Conservation (phyloP, 139 green algal species). For the Spirogloea muscicola region DNA sequence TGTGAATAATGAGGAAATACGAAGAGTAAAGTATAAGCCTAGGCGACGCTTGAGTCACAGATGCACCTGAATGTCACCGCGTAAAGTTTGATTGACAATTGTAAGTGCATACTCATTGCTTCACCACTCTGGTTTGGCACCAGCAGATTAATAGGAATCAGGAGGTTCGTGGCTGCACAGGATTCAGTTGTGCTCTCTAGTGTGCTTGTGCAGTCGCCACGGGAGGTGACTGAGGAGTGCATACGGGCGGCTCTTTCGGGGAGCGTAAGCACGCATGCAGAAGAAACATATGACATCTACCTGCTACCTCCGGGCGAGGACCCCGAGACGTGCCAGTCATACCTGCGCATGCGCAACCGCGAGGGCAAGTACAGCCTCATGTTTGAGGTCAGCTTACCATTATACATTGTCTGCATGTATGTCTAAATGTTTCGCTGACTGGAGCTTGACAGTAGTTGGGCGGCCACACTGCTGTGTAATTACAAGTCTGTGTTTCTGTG, state of each 20-base stretch:
- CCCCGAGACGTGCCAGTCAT: constrained; percentile 82
- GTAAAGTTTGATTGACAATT: too few species aligned
- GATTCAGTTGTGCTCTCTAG: constrained; percentile 18
- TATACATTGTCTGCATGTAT: neutral
- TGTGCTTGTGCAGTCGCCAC: constrained; percentile 27
- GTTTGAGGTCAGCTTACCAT: too few species aligned
- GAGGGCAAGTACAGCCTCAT: constrained; percentile 90
- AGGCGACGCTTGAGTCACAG: too few species aligned
- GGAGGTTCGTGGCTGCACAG: too few species aligned
- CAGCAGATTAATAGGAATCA: too few species aligned
- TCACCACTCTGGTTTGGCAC: too few species aligned
- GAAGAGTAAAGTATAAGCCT: too few species aligned
- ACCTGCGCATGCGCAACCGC: constrained; percentile 91
- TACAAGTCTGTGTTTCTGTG: neutral
- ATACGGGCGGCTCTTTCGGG: constrained; percentile 49
- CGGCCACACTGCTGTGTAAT: neutral
- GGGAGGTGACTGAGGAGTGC: constrained; percentile 55
- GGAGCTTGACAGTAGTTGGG: neutral
- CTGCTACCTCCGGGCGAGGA: constrained; percentile 87
- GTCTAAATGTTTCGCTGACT: neutral
- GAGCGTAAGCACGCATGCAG: constrained; percentile 11
- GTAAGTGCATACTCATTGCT: too few species aligned
- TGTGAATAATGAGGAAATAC: too few species aligned
- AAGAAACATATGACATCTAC: constrained; percentile 87
- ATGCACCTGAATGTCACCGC: too few species aligned